These are phyloP conservation scores for Neoscytalidium dimidiatum DNA, from an alignment of 2,329 filamentous ascomycete species.

Conservation along the genomic window DNA sequence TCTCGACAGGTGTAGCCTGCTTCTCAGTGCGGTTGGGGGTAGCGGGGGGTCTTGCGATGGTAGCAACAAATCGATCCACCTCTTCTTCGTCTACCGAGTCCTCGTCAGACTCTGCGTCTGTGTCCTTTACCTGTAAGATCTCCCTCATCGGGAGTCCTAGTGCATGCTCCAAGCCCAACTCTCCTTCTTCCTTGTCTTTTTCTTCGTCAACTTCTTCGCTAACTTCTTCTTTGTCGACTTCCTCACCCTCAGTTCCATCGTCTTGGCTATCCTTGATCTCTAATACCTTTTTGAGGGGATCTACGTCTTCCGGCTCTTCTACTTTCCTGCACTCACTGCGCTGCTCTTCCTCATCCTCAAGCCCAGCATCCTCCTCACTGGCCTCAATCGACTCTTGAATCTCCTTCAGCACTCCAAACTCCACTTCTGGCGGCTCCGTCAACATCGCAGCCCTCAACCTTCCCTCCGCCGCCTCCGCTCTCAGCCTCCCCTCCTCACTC, in stretches of 20 bases:
- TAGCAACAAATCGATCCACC: not conserved
- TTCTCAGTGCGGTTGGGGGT: not conserved
- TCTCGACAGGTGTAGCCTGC: not conserved
- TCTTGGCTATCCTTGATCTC: not conserved
- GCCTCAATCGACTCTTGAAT: not conserved
- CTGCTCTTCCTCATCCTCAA: not conserved
- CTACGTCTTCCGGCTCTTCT: not conserved
- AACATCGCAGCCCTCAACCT: not conserved
- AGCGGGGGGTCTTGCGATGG: not conserved
- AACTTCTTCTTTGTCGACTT: not conserved
- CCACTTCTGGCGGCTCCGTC: not conserved
- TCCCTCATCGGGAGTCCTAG: not conserved
- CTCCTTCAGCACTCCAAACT: not conserved
- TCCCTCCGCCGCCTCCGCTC: not conserved
- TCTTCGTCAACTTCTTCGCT: not conserved
- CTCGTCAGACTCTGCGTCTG: not conserved
- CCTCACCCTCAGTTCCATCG: too few species aligned
- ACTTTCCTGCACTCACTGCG: not conserved
- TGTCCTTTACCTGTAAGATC: not conserved
- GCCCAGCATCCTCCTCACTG: not conserved
- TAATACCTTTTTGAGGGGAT: not conserved
- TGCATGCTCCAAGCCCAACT: not conserved
- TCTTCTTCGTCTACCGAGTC: not conserved
- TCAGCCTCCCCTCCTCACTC: not conserved
- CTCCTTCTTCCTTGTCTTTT: not conserved